These are phyloP conservation scores for Eucalyptus grandis DNA, from an alignment of 345 rosid genomes.

Conservation along the genomic window DNA sequence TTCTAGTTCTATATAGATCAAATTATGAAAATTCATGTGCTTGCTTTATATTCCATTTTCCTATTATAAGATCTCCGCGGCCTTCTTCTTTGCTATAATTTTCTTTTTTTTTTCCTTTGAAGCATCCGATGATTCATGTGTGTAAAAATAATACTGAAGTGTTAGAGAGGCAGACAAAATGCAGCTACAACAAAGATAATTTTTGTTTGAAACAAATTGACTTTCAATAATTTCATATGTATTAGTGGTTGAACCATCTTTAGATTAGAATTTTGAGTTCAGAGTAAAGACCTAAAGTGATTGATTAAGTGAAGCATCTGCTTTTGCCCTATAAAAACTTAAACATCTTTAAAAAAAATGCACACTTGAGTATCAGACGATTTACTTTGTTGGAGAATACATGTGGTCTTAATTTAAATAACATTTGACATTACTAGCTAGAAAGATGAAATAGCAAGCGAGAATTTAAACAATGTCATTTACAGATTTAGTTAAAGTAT, in stretches of 20 bases:
- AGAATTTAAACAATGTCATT: rapidly evolving
- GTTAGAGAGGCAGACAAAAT: background rate
- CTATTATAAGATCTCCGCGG: background rate
- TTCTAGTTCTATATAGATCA: background rate
- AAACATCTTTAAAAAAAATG: background rate
- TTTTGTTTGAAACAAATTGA: background rate
- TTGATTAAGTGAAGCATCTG: background rate
- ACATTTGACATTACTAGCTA: no score
- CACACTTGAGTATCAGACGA: no score
- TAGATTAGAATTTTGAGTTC: background rate
- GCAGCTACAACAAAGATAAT: background rate
- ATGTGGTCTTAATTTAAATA: rapidly evolving
- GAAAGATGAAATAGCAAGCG: no score
- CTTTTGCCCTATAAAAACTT: background rate
- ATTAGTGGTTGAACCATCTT: background rate
- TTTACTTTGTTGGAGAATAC: no score
- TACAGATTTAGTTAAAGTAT: background rate
- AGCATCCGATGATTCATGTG: background rate
- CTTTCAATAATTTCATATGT: background rate
- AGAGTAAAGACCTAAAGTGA: background rate
- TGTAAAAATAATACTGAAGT: background rate
- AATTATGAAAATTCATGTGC: background rate
- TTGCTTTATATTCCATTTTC: background rate
- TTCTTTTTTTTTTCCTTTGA: background rate
- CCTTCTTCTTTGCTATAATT: background rate